Base-by-base conservation (phyloP, 2,329 filamentous ascomycete species). In the Coleophoma eucalyptorum region DNA sequence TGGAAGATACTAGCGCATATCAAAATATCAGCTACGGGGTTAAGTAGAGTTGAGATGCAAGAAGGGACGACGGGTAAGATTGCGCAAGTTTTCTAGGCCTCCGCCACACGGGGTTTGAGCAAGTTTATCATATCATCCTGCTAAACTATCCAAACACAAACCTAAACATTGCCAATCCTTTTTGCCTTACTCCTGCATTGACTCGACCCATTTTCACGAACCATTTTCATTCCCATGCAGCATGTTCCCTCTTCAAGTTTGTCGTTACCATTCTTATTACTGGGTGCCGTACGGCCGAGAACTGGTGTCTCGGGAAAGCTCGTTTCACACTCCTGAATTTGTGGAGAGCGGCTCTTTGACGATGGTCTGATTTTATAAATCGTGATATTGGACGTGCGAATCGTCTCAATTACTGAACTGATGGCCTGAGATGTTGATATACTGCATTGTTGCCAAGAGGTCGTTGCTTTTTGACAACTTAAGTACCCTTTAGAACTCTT, bases 61-160 rank as follows among this genome's bases (percentile, higher is more conserved):
- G 19, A n/a, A 12, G 13, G n/a, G 21, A 12, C 16, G 16, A 10
- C 32, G 49, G 33, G 38, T 34, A 42, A 16, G 32, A 19, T 34
- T 20, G 21, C n/a, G 10, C 15, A 46, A 33, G 49, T 35, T 11
- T 21, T 8, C 38, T 51, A 47, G 43, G 46, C 37, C n/a, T 26
- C 35, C 13, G 35, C 35, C 35, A 38, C 35, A 38, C 35, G 35
- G 43, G 19, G 35, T 51, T 51, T 51, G 45, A 48, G 45, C 45
- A 51, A 18, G 34, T 51, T 51, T 45, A 18, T 19, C 21, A 26
- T 26, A 26, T 5, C 26, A 26, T 26, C 26, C 26, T 26, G 10
- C 26, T 26, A 2, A 26, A 8, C 26, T 26, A 26, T 8, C 26
- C 26, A 26, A 26, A 26, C 26, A 26, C 26, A 26, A 26, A 26